Conservation (phyloP, 257 asterid genomes). For the Primulina eburnea region DNA sequence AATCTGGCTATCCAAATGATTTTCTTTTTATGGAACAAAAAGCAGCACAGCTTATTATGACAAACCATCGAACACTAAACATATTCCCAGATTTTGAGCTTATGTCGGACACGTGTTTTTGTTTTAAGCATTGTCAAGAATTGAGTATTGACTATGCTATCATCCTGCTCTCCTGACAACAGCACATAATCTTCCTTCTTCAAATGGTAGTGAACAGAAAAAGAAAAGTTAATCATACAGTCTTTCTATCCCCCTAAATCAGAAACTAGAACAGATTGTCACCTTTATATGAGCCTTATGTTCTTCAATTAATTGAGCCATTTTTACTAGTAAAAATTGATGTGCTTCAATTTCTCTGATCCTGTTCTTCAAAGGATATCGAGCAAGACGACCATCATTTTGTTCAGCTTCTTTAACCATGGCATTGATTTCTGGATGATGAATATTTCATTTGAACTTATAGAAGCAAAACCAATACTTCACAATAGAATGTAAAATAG, state of each 20-base stretch:
- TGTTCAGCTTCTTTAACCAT: constrained; percentile 57
- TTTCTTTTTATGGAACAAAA: not conserved
- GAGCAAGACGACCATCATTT: constrained; percentile 74
- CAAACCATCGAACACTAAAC: not conserved
- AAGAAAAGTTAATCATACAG: not conserved
- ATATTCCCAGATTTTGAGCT: not conserved
- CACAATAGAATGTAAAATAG: constrained; percentile 3
- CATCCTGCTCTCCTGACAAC: not conserved
- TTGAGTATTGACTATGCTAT: not conserved
- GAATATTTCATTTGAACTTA: not conserved
- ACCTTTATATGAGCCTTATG: constrained; percentile 47
- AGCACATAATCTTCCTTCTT: not conserved
- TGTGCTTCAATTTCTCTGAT: constrained; percentile 72
- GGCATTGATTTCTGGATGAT: constrained; percentile 46
- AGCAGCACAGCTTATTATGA: not conserved
- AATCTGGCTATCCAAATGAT: not conserved
- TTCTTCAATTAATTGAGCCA: constrained; percentile 42
- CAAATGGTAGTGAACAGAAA: not conserved
- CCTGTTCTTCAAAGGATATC: constrained; percentile 61
- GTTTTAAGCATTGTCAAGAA: not conserved
- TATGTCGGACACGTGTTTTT: not conserved
- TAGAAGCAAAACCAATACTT: not conserved
- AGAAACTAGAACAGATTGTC: constrained; percentile 4
- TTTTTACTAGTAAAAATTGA: constrained; percentile 43
- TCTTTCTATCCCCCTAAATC: not conserved